Evolutionary conservation across 202 grass and related monocot genomes (phyloP).

Genomic region (Brachypodium distachyon): DNA sequence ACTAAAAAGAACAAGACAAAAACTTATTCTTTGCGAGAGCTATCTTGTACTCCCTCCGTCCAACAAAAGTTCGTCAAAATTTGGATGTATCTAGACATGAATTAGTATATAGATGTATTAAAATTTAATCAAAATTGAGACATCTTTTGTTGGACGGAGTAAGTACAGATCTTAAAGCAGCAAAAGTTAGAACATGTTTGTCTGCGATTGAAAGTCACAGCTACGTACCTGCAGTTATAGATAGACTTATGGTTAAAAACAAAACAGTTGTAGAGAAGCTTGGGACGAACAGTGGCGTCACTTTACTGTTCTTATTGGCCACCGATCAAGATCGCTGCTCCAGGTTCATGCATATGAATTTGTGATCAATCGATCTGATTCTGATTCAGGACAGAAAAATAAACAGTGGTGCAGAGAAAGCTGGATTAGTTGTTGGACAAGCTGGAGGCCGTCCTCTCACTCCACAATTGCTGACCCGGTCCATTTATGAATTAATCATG

Average conservation of each 20-base stretch:
- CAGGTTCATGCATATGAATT: background rate
- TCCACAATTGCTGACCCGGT: background rate
- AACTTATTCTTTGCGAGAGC: too few species aligned
- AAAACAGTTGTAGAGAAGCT: background rate
- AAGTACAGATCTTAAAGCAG: background rate
- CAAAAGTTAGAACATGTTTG: background rate
- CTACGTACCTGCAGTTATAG: too few species aligned
- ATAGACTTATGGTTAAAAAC: too few species aligned
- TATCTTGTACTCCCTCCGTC: too few species aligned
- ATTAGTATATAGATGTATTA: too few species aligned
- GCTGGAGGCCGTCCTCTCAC: background rate
- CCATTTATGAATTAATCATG: background rate
- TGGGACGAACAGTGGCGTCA: background rate
- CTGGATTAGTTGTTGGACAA: slow-evolving; percentile 17
- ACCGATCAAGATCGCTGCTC: background rate
- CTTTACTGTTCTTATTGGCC: background rate
- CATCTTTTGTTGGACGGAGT: too few species aligned
- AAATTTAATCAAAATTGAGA: too few species aligned
- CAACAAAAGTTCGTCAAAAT: too few species aligned
- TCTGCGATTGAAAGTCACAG: background rate
- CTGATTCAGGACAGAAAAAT: background rate
- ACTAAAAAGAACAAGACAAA: background rate
- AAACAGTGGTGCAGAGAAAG: background rate
- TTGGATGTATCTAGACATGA: too few species aligned
- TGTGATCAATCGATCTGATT: background rate